Percentiles rank a stretch among this genome's conserved stretches.
These are phyloP conservation scores for Aspergillus candidus DNA, from an alignment of 2,329 filamentous ascomycete genomes.

Conservation along the genomic window DNA sequence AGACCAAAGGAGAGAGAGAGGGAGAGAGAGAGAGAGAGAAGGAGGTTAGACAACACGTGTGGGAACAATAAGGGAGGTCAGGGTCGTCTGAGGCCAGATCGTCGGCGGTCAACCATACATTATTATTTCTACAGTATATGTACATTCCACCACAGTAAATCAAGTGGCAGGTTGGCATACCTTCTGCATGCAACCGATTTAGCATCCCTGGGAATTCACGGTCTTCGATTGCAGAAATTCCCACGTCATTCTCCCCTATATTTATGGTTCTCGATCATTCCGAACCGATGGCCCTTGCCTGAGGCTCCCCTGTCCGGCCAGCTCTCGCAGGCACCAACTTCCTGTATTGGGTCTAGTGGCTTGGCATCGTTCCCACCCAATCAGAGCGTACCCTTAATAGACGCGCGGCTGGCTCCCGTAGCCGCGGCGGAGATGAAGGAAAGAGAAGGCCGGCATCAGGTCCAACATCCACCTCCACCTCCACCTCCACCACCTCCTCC, in stretches of 20 bases:
- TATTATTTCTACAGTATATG: no score
- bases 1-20: slow-evolving; percentile 13
- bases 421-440: slow-evolving; percentile 7
- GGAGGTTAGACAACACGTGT: slow-evolving; percentile 21
- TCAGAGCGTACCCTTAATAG: neutral
- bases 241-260: no score
- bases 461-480: slow-evolving; percentile 1
- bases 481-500: neutral
- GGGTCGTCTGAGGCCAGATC: slow-evolving; percentile 33
- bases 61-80: slow-evolving; percentile 21
- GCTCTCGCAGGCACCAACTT: neutral
- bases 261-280: neutral
- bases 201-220: no score
- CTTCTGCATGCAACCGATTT: no score
- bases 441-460: slow-evolving; percentile 1
- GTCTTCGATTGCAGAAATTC: no score
- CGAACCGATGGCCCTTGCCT: neutral
- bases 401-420: slow-evolving; percentile 7
- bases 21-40: slow-evolving; percentile 15
- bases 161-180: no score
- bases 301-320: neutral
- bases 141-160: no score
- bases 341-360: neutral
- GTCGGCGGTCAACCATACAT: slow-evolving; percentile 14
- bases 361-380: slow-evolving; percentile 5